Conservation (phyloP, 2,329 filamentous ascomycete genomes). For the Colletotrichum sp. region DNA sequence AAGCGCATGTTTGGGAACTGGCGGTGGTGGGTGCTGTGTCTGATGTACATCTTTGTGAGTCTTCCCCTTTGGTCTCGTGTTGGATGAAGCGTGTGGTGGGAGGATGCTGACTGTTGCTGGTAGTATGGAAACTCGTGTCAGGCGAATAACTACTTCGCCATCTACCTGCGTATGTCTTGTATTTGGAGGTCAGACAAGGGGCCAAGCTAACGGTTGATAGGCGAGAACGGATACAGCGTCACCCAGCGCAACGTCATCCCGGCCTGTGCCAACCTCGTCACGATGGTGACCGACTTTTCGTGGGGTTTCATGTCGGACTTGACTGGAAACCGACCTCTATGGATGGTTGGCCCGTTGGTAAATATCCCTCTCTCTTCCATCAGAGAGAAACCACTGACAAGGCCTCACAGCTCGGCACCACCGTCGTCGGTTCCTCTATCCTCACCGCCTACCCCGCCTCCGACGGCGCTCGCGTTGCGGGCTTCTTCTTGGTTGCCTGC, state of each 20-base stretch:
- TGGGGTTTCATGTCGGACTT: constrained; percentile 6
- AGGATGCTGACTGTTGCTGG: neutral
- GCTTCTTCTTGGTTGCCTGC: neutral
- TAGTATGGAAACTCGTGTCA: constrained; percentile 6
- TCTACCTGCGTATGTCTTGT: neutral
- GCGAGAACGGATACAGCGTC: constrained; percentile 2
- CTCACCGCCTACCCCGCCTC: neutral
- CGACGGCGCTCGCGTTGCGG: neutral
- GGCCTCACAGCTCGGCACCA: neutral
- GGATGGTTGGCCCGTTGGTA: constrained; percentile 1
- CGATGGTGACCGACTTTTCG: constrained; percentile 4
- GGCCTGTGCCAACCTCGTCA: constrained; percentile 9
- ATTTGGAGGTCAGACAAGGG: fast-evolving
- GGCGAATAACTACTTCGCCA: constrained; percentile 1
- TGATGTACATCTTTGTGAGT: constrained; percentile 32
- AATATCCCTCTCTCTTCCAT: neutral
- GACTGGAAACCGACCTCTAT: neutral
- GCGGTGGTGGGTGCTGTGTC: constrained; percentile 31
- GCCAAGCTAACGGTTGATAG: neutral
- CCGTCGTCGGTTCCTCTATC: constrained; percentile 1
- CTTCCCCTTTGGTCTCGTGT: neutral
- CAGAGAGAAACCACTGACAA: neutral
- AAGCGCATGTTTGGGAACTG: constrained; percentile 28
- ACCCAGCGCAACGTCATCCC: constrained; percentile 11
- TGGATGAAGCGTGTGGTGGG: neutral